Base-by-base conservation (phyloP, 805 yeast genomes). In the Saccharomycopsis vini region DNA sequence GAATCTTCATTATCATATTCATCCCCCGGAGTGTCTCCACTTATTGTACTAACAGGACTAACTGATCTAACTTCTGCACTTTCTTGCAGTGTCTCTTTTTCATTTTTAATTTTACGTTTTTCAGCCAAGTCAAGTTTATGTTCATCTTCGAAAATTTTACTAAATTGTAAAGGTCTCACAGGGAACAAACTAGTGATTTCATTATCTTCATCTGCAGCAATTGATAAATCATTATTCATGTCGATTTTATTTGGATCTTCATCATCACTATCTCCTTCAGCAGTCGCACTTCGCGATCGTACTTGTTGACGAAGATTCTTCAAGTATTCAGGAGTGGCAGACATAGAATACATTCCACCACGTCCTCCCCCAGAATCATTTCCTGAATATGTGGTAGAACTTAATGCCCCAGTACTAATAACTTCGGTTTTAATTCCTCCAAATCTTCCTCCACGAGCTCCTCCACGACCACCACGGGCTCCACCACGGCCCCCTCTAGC, bases 341-440 rank as follows among this genome's bases (percentile, higher is more conserved):
- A 60, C 9, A 33, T 23, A 18, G 47, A 45, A 39, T 38, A 16
- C 13, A 35, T 21, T 34, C 40, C 43, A 44, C 43, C 39, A 3
- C 39, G 22, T 3, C 16, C 22, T 16, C 36, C 40, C 2, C 39
- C 36, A 4, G 40, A 24, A n/a, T n/a, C n/a, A 21, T 12, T 29
- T 23, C 42, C 35, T 20, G 34, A 23, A 16, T 35, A 36, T 20
- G 9, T 28, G 9, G 44, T 30, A 5, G 43, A 29, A 5, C 89
- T 75, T 44, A 84, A 64, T 0, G 90, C 87, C 15, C 94, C 94
- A 1, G 83, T 67, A 2, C 82, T 71, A 5, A 83, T 80, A 30
- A 82, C 63, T 52, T 77, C 82, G 0, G 89, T 81, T 67, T 62
- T 52, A 62, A 51, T 46, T 3, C 21, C 21, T 3, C 37, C 20